Conservation (phyloP, 208 protist genomes). For the Wallacemonas sp. region DNA sequence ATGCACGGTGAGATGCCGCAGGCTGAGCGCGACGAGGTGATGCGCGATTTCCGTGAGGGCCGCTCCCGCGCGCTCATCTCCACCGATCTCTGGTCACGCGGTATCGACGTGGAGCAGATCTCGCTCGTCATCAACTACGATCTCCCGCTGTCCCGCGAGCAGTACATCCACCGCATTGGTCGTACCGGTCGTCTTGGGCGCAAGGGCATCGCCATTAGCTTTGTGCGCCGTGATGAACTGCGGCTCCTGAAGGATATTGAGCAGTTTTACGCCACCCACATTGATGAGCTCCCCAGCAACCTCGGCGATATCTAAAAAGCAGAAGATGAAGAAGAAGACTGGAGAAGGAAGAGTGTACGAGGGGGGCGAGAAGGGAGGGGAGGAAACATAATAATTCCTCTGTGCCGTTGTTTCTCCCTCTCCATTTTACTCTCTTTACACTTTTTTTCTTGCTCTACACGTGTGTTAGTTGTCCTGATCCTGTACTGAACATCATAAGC, state of each 20-base stretch:
- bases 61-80: constrained; percentile 98
- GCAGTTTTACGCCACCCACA: constrained; percentile 96
- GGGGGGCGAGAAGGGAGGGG: no score
- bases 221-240: constrained; percentile 95
- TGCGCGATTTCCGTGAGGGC: constrained; percentile 97
- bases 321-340: no score
- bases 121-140: constrained; percentile 99
- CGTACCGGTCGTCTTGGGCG: constrained; percentile 97
- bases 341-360: no score
- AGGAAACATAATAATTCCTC: no score
- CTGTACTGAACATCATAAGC: no score
- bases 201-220: constrained; percentile 99
- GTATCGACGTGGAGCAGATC: constrained; percentile 97
- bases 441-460: no score
- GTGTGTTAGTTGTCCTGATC: no score
- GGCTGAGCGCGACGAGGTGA: constrained; percentile 97
- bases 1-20: constrained; percentile 99
- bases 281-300: constrained; percentile 95
- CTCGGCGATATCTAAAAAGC: constrained; percentile 68
- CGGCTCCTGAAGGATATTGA: constrained; percentile 95
- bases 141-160: constrained; percentile 92
- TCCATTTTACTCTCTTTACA: constrained; percentile 1
- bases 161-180: constrained; percentile 96
- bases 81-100: constrained; percentile 97
- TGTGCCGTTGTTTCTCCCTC: neutral